Percentiles rank a stretch among this genome's conserved stretches.
These are phyloP conservation scores for Phoma sp. DNA, from an alignment of 2,329 filamentous ascomycete species.

Conservation along the genomic window DNA sequence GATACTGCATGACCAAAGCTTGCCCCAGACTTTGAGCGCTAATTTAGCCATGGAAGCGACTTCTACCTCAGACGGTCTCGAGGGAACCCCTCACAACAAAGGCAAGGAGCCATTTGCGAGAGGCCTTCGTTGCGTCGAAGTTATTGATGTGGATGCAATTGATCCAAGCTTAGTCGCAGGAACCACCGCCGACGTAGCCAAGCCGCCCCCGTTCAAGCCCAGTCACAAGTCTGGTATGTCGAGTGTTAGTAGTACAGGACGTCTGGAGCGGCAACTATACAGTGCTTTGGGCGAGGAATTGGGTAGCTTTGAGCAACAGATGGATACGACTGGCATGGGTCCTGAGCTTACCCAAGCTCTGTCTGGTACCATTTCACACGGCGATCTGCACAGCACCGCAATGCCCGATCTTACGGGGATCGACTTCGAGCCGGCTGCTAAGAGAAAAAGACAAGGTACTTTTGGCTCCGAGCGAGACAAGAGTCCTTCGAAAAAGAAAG, in stretches of 20 bases:
- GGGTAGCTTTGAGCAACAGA: conserved; percentile 28
- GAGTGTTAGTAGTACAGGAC: conserved; percentile 38
- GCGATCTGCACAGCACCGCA: conserved; percentile 5
- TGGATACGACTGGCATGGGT: conserved; percentile 18
- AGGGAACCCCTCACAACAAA: not conserved
- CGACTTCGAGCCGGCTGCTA: conserved; percentile 27
- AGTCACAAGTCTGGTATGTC: conserved; percentile 34
- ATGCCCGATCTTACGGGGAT: conserved; percentile 5
- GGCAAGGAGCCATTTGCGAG: not conserved
- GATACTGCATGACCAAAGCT: conserved; percentile 26
- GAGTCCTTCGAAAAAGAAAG: conserved; percentile 36
- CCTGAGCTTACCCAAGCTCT: conserved; percentile 22
- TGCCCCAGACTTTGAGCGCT: conserved; percentile 4
- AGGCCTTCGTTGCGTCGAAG: conserved; percentile 16
- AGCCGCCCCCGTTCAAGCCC: conserved; percentile 25
- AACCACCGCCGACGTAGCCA: conserved; percentile 2
- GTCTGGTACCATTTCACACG: not conserved
- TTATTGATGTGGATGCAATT: conserved; percentile 34
- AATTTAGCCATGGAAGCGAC: not conserved
- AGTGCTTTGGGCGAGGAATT: conserved; percentile 43
- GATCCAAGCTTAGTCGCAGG: conserved; percentile 15
- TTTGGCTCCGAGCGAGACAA: conserved; percentile 25
- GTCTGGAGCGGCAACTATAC: conserved; percentile 37
- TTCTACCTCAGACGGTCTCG: not conserved
- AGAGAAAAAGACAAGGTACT: conserved; percentile 39